Evolutionary conservation across 805 yeast genomes (phyloP), one percentile per base, ranked within the genome.

Genomic region (Saturnispora besseyi): DNA sequence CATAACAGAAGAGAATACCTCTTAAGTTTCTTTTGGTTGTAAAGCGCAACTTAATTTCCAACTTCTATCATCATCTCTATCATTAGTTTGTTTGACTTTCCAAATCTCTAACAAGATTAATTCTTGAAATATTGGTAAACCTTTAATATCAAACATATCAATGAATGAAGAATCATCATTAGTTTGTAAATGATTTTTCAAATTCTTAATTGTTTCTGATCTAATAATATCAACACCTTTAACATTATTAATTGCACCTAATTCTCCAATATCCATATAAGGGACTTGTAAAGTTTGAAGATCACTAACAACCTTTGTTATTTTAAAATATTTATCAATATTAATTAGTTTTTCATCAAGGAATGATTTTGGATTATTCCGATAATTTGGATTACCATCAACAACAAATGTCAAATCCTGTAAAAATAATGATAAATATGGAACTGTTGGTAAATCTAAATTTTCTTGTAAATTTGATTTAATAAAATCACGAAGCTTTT

Each of bases 391-490:
- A 60, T 85, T 85, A n/a, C 93, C 91, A 57, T 86, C 95, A 46
- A 81, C 76, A n/a, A 84, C 79, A 66, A 85, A 84, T 0, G 90
- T 84, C 58, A 86, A 70, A 64, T 86, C 95, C 64, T 84, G 93
- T 42, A 86, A 67, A 62, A 83, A 85, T 48, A 86, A 66, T 43
- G 84, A 81, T 51, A 85, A 73, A 61, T 84, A 86, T 15, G 95
- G 95, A 34, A 86, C 90, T 21, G 79, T 75, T 0, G 90, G 88
- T 21, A 80, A 69, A 51, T 69, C 75, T 62, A 66, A 66, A 58
- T 53, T 64, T 58, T 53, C 70, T 33, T 66, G 68, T 29, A 61
- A 46, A 37, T 75, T 78, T 44, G 76, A 71, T 18, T 73, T 70
- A 53, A 82, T 65, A 48, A 82, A 75, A 57, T 78, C 78, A 49